Base-by-base conservation (phyloP, 768 basidiomycete genomes). In the Russula emetica region DNA sequence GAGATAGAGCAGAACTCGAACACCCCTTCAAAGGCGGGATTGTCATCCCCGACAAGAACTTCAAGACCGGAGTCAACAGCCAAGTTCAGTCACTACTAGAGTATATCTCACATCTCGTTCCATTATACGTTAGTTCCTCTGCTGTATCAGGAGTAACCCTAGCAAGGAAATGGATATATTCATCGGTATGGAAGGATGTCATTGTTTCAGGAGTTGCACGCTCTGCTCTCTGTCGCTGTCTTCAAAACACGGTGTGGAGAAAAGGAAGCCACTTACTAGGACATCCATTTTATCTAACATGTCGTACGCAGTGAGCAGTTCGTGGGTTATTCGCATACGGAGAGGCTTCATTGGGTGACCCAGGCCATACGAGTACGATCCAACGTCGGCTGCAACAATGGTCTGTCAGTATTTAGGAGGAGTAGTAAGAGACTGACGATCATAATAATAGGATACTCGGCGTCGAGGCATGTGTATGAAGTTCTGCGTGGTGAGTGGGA, bases 1-100 rank as follows among this genome's bases (percentile, higher is more conserved):
- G 93, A 95, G 61, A 98, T 94, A 5, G 94, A 89, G 73, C 94
- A 96, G 70, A 98, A 99, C 70, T 99, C 97, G 69, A 94, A 98
- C 0, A 98, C 76, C 0, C 96, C 97, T 69, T 98, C 97, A 66
- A 96, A 99, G 1, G 94, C 84, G 9, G 96, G 97, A 71, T 97
- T 98, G 73, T 98, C 97, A 60, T 97, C 94, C 42, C 94, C 94
- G 26, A 91, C 82, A 52, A 82, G 71, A 68, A 82, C 82, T 81
- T 70, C 20, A 10, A 44, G 16, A 58, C 18, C 34, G 20, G 18
- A n/a, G 51, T 59, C 62, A 61, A 42, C 47, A 0, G 13, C 49
- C 32, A 55, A 16, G 4, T 44, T 1, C 8, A 42, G 13, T 34
- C 13, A 20, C 13, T 20, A n/a, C 11, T 24, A 1, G 44, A 24